Base-by-base conservation (phyloP, 2,329 filamentous ascomycete genomes). In the Pestalotiopsis sp. region DNA sequence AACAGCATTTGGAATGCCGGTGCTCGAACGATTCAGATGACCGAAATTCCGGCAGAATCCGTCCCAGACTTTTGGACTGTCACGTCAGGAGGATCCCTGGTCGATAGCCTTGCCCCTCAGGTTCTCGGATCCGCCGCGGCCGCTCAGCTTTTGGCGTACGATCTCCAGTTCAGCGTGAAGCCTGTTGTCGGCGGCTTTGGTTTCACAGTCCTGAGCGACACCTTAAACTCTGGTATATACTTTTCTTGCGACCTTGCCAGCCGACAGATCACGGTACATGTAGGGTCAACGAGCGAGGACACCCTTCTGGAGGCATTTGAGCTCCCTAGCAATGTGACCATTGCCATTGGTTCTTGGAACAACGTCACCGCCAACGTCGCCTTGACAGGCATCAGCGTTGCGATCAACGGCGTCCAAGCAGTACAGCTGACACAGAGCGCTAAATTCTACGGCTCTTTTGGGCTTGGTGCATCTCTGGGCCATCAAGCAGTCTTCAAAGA, bases 11-110 rank as follows among this genome's bases (percentile, higher is more conserved):
- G 78, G 78, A 66, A 59, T 1, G 70, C 70, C 5, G 78, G 78
- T 4, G 78, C 78, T 5, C 72, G 77, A 40, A 80, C 78, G 0
- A 67, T 78, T 6, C 78, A 80, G 65, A 62, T 74, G 25, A 79
- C 75, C 27, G 75, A 78, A 65, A 77, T 79, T 13, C 71, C 73
- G 27, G 73, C 70, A 6, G 65, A 73, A 17, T 72, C 71, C 14
- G 71, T 76, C 23, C 75, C 78, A 0, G 69, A 73, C 7, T 79
- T 79, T 64, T 72, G 74, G 62, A 45, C 75, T 23, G 70, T 79
- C 20, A 72, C 74, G 2, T 45, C 71, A 0, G 73, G 79, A 38
- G 78, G 78, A 1, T 68, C 75, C 0, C 66, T 75, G 23, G 76
- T 77, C 17, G 74, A 78, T 3, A 77, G 76, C 41, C 72, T 72